Evolutionary conservation across 495 filamentous ascomycete species (phyloP).

Genomic region (Penicillium turbatum): DNA sequence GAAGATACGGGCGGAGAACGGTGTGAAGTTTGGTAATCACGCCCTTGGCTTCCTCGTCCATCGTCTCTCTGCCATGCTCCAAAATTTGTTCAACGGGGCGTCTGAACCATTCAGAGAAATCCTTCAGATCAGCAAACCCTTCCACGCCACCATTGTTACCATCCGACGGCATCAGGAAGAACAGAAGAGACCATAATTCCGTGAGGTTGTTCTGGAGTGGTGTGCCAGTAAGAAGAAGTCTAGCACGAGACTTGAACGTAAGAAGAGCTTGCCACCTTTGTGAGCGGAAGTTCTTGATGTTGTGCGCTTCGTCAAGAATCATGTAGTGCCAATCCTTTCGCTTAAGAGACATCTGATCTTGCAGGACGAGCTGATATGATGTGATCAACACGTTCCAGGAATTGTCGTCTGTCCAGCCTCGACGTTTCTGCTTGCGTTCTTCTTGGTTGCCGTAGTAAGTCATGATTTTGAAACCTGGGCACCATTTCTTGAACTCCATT

Average conservation of each 20-base stretch:
- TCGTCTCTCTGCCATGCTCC: slow-evolving; percentile 85
- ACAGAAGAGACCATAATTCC: slow-evolving; percentile 94
- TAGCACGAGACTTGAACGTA: slow-evolving; percentile 80
- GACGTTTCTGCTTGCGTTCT: slow-evolving; percentile 83
- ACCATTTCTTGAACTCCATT: slow-evolving; percentile 99
- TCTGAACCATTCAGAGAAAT: slow-evolving; percentile 92
- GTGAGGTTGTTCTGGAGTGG: slow-evolving; percentile 96
- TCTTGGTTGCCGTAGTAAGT: slow-evolving; percentile 94
- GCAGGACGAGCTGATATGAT: slow-evolving; percentile 90
- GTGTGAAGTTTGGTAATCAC: slow-evolving; percentile 91
- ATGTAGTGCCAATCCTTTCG: slow-evolving; percentile 96
- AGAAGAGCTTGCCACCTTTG: slow-evolving; percentile 94
- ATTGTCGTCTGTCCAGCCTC: slow-evolving; percentile 85
- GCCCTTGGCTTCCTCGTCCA: slow-evolving; percentile 86
- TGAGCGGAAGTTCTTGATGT: slow-evolving; percentile 99
- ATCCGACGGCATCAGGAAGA: slow-evolving; percentile 91
- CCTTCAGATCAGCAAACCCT: slow-evolving; percentile 82
- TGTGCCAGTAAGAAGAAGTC: slow-evolving; percentile 89
- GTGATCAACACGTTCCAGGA: slow-evolving; percentile 97
- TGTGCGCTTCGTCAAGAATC: slow-evolving; percentile 97
- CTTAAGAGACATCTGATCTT: slow-evolving; percentile 91
- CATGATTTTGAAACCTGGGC: slow-evolving; percentile 95
- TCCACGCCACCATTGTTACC: slow-evolving; percentile 64
- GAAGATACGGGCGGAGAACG: slow-evolving; percentile 85
- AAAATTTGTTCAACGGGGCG: slow-evolving; percentile 92